Conservation (phyloP, 768 basidiomycete genomes). For the Mycena sanguinolenta region DNA sequence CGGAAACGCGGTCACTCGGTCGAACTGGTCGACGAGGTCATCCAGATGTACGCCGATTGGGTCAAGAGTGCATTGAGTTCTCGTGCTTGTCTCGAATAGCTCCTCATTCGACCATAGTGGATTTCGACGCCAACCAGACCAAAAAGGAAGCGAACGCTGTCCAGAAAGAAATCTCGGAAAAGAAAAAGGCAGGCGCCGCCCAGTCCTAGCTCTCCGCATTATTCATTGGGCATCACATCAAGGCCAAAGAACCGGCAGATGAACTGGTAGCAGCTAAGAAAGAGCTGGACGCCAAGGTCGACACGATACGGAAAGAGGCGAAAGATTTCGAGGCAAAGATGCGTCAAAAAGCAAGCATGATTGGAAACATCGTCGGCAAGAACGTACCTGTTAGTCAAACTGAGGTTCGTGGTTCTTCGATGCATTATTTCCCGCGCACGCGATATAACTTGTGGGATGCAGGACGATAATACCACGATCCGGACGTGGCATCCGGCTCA, state of each 20-base stretch:
- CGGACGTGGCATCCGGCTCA: constrained; percentile 91
- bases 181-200: constrained; percentile 82
- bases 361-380: constrained; percentile 95
- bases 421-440: neutral
- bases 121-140: constrained; percentile 84
- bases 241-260: constrained; percentile 94
- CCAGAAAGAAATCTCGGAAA: constrained; percentile 94
- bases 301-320: constrained; percentile 79
- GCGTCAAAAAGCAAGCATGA: constrained; percentile 82
- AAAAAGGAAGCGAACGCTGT: constrained; percentile 89
- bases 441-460: neutral
- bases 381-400: constrained; percentile 87
- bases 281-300: constrained; percentile 85
- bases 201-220: neutral
- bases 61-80: constrained; percentile 81
- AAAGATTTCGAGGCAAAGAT: constrained; percentile 83
- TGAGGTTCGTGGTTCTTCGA: constrained; percentile 69
- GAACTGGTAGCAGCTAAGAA: constrained; percentile 90
- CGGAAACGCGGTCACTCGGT: constrained; percentile 89
- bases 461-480: constrained; percentile 93
- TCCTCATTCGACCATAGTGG: constrained; percentile 65
- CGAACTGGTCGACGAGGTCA: constrained; percentile 94
- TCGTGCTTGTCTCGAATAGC: constrained; percentile 14
- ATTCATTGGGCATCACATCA: constrained; percentile 8
- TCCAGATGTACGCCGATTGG: constrained; percentile 94